Evolutionary conservation across 2,329 filamentous ascomycete genomes (phyloP).

Genomic region (Elsinoe perseae): DNA sequence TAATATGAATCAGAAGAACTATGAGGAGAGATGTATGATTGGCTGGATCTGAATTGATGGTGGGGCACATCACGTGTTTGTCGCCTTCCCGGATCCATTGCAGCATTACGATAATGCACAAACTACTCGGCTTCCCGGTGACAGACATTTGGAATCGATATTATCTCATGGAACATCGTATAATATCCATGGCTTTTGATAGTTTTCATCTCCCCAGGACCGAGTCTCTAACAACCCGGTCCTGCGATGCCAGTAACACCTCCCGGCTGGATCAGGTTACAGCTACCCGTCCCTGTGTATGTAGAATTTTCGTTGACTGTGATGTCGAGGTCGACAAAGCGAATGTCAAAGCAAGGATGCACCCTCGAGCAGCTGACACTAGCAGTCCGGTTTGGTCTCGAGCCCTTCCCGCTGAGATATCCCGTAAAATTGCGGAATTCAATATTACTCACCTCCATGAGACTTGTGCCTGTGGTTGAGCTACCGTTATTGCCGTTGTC

Average conservation of each 20-base stretch:
- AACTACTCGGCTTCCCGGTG: too few species aligned
- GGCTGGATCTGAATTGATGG: not conserved
- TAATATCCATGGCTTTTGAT: too few species aligned
- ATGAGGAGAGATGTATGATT: not conserved
- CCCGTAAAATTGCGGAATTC: slow-evolving; percentile 48
- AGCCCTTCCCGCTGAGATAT: slow-evolving; percentile 32
- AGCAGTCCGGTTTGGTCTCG: slow-evolving; percentile 27
- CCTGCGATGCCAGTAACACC: slow-evolving; percentile 30
- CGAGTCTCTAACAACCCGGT: slow-evolving; percentile 18
- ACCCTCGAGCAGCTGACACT: slow-evolving; percentile 42
- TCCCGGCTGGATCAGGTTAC: slow-evolving; percentile 32
- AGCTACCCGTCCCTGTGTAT: slow-evolving; percentile 29
- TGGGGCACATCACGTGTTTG: not conserved
- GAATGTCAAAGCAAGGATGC: slow-evolving; percentile 47
- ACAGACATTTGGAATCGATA: too few species aligned
- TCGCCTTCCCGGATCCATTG: not conserved
- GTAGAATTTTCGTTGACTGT: slow-evolving; percentile 29
- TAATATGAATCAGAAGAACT: not conserved
- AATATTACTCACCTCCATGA: slow-evolving; percentile 45
- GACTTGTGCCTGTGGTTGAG: slow-evolving; percentile 40
- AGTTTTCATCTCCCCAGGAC: too few species aligned
- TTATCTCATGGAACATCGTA: too few species aligned
- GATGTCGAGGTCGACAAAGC: slow-evolving; percentile 37
- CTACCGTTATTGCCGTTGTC: slow-evolving; percentile 45
- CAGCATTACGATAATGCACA: too few species aligned